Conservation (phyloP, 2,329 filamentous ascomycete genomes). For the Colletotrichum brevisporum region DNA sequence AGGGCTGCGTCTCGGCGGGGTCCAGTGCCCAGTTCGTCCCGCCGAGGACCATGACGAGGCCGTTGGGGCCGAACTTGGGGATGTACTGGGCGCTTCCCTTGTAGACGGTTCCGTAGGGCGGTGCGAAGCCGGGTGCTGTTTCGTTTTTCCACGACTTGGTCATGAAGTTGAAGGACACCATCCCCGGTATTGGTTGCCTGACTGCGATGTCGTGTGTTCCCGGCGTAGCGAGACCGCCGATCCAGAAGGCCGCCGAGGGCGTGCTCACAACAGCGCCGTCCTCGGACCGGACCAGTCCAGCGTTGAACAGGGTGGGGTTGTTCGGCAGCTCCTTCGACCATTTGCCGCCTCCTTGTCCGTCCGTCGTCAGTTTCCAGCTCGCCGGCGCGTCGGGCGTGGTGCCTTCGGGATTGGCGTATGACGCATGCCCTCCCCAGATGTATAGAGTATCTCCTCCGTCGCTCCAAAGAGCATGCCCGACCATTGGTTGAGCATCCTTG, state of each 20-base stretch:
- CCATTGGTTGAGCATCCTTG: not conserved
- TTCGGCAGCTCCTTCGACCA: slow-evolving; percentile 7
- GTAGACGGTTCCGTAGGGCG: not conserved
- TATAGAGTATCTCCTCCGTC: not conserved
- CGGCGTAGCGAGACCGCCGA: not conserved
- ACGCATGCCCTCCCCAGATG: not conserved
- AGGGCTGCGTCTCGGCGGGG: no score
- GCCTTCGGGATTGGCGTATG: no score
- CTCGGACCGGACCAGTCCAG: not conserved
- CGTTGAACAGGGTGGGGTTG: not conserved
- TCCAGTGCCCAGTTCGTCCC: not conserved
- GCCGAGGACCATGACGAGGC: not conserved
- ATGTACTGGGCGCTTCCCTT: not conserved
- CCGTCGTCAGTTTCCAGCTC: slow-evolving; percentile 18
- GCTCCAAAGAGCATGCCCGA: not conserved
- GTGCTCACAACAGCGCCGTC: not conserved
- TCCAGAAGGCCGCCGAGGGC: not conserved
- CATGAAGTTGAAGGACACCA: slow-evolving; percentile 21
- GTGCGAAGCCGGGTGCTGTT: not conserved
- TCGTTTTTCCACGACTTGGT: slow-evolving; percentile 18
- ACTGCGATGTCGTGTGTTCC: not conserved
- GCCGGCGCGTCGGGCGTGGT: not conserved
- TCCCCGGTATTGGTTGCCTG: not conserved
- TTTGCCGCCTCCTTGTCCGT: slow-evolving; percentile 13
- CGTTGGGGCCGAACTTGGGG: not conserved